A percentile compares a stretch with the other conserved stretches of the same genome.
phyloP scores from a whole-genome alignment of 73 alveolate species.

The Tetrahymena borealis region DNA sequence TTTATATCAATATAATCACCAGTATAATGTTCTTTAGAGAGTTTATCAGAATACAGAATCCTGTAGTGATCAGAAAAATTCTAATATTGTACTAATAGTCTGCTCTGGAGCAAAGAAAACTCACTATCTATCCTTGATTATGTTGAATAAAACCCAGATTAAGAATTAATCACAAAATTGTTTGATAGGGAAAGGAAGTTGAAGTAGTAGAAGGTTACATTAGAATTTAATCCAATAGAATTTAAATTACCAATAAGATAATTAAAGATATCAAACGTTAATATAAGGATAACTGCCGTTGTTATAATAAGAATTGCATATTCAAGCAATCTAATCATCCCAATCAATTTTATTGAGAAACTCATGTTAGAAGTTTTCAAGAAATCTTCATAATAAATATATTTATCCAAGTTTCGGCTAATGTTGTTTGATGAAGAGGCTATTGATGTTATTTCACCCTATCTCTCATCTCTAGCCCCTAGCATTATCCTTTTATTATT shows the following conservation, averaged over 20 bases:
- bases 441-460: not conserved
- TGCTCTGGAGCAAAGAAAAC: not conserved
- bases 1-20: not conserved
- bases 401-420: not conserved
- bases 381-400: not conserved
- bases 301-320: not conserved
- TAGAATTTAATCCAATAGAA: not conserved
- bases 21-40: not conserved
- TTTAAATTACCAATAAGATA: not conserved
- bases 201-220: not conserved
- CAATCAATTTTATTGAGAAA: not conserved
- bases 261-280: not conserved
- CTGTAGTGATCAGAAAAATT: not conserved
- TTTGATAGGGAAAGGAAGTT: not conserved
- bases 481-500: not conserved
- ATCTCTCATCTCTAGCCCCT: not conserved
- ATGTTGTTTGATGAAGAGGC: not conserved
- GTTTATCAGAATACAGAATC: not conserved
- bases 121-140: not conserved
- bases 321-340: not conserved
- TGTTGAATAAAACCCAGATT: not conserved
- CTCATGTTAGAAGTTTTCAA: not conserved
- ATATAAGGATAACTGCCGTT: not conserved
- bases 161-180: not conserved
- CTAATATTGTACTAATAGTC: not conserved